A percentile compares a stretch with the other conserved stretches of the same genome.
Evolutionary conservation across 257 asterid genomes (phyloP).

Genomic region (Solanum tacnaense): DNA sequence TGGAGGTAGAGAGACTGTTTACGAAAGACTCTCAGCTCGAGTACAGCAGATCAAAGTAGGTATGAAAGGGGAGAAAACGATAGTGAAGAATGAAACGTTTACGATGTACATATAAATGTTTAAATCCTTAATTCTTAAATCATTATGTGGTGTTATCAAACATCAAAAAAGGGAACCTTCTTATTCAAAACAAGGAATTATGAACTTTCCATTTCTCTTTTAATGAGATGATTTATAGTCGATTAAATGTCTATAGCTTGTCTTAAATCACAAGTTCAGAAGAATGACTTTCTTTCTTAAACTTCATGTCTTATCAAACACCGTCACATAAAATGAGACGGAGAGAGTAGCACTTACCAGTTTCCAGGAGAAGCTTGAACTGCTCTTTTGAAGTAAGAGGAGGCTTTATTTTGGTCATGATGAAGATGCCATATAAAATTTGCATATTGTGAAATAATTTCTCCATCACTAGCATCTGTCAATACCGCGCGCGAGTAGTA

Average conservation of each 20-base stretch:
- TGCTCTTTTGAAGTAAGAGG: slow-evolving; percentile 47
- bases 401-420: slow-evolving; percentile 42
- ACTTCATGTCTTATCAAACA: neutral
- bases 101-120: neutral
- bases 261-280: neutral
- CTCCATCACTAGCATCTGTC: slow-evolving; percentile 55
- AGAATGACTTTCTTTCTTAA: neutral
- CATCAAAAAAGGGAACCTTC: neutral
- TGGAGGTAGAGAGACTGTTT: neutral
- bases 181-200: neutral
- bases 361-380: slow-evolving; percentile 47
- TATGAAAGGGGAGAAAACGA: neutral
- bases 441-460: slow-evolving; percentile 48
- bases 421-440: slow-evolving; percentile 59
- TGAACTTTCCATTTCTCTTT: neutral
- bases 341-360: slow-evolving; percentile 26
- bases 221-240: neutral
- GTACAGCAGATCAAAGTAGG: neutral
- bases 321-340: neutral
- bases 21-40: neutral
- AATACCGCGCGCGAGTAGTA: slow-evolving; percentile 45
- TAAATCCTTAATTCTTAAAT: neutral
- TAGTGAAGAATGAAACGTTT: neutral
- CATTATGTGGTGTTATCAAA: neutral
- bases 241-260: neutral